phyloP scores from a whole-genome alignment of 2,329 filamentous ascomycete genomes.

The Epicoccum sorghinum region DNA sequence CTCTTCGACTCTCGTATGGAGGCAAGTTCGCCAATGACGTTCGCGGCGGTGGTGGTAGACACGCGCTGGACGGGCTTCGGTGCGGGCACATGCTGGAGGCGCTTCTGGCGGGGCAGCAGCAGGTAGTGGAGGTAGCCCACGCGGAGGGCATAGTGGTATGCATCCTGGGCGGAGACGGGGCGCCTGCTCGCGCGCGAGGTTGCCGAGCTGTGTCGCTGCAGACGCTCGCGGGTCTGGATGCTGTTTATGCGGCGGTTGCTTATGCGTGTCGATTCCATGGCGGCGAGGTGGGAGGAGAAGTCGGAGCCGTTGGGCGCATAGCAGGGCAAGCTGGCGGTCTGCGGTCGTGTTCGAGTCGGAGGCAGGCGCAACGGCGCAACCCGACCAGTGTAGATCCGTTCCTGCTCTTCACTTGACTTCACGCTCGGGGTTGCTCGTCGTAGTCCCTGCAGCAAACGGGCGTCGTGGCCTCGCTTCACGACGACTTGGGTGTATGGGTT shows the following conservation, averaged over 20 bases:
- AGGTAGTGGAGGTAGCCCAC: slow-evolving; percentile 92
- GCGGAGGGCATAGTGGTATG: slow-evolving; percentile 88
- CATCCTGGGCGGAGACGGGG: slow-evolving; percentile 68
- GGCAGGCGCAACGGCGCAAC: slow-evolving; percentile 15
- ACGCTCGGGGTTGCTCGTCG: background rate
- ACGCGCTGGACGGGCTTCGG: slow-evolving; percentile 69
- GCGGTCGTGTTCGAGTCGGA: slow-evolving; percentile 13
- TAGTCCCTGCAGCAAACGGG: background rate
- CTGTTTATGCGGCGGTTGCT: slow-evolving; percentile 51
- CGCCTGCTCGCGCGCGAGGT: slow-evolving; percentile 42
- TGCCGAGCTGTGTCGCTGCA: slow-evolving; percentile 45
- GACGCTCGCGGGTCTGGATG: slow-evolving; percentile 48
- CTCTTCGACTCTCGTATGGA: slow-evolving; percentile 71
- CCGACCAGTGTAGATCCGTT: slow-evolving; percentile 24
- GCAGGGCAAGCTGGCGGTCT: slow-evolving; percentile 20
- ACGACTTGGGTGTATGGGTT: background rate
- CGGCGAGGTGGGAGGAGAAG: slow-evolving; percentile 3
- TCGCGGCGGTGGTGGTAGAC: slow-evolving; percentile 75
- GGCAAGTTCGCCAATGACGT: slow-evolving; percentile 82
- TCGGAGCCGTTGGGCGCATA: slow-evolving; percentile 34
- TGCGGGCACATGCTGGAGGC: slow-evolving; percentile 79
- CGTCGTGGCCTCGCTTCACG: slow-evolving; percentile 1
- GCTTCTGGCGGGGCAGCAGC: slow-evolving; percentile 85
- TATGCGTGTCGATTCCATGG: slow-evolving; percentile 41
- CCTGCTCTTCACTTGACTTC: slow-evolving; percentile 20